Base-by-base conservation (phyloP, 306 rosid species). In the Inga laurina region DNA sequence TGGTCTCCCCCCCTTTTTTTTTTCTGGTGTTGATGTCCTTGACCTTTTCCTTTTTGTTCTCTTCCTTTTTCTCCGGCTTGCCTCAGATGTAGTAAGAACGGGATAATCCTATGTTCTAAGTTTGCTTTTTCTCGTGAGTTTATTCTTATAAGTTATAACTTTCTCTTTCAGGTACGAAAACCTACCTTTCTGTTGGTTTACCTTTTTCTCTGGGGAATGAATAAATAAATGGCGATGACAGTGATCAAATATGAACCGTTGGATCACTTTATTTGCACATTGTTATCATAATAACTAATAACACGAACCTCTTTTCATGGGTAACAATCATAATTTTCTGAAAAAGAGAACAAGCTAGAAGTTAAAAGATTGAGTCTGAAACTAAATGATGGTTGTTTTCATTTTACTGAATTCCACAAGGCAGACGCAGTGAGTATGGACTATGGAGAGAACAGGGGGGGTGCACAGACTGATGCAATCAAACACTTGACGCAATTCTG, bases 61-160 rank as follows among this genome's bases (percentile, higher is more conserved):
- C 52, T 74, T 82, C 82, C 80, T 85, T 79, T 88, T 85, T 48
- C 92, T 79, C 85, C 61, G 76, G 75, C 87, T 85, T 79, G 85
- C 83, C 72, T 84, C 75, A 54, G 90, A 85, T 87, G 87, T 86
- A 90, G 89, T 79, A 82, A 87, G 84, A 87, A 84, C 74, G 83
- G 87, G 92, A 90, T 84, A 86, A 88, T 90, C 88, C 91, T 81
- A 87, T 86, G 88, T 86, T 90, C 86, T 85, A 85, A 86, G 87
- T 74, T 79, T 85, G 88, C 84, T 84, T 87, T 89, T 72, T 74
- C 84, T 85, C 67, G 81, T 10, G 74, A 72, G 76, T 45, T 83
- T 44, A 81, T 82, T 81, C 83, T 70, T 85, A 83, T 81, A 68
- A 37, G 81, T 70, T 85, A 83, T 81, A 68, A 37, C 79, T 86